phyloP scores from a whole-genome alignment of 2,329 filamentous ascomycete genomes.

The Aspergillus pseudoviridinutans region DNA sequence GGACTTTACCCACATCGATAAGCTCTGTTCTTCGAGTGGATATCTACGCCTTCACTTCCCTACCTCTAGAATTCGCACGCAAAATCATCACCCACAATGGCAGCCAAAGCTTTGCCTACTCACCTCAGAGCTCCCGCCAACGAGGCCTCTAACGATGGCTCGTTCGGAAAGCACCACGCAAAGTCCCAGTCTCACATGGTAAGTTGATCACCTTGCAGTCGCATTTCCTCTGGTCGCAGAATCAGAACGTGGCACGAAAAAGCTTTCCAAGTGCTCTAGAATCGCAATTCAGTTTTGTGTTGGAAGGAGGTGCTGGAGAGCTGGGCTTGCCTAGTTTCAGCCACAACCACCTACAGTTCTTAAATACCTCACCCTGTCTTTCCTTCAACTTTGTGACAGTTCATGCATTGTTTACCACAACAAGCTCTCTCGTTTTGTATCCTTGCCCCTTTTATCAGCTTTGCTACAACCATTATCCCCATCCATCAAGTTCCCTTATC shows the following conservation, averaged over 20 bases:
- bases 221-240: not conserved
- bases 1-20: not conserved
- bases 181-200: slow-evolving; percentile 56
- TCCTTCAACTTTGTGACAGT: not conserved
- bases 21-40: not conserved
- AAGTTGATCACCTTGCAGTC: slow-evolving; percentile 27
- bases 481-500: not conserved
- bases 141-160: slow-evolving; percentile 30
- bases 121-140: slow-evolving; percentile 68
- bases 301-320: not conserved
- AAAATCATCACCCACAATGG: slow-evolving; percentile 51
- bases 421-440: not conserved
- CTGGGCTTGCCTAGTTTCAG: not conserved
- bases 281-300: not conserved
- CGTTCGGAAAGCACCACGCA: slow-evolving; percentile 49
- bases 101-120: slow-evolving; percentile 72
- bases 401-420: not conserved
- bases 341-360: not conserved
- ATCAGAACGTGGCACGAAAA: not conserved
- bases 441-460: not conserved
- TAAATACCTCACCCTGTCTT: not conserved
- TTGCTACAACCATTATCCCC: not conserved
- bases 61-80: not conserved
- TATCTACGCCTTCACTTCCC: not conserved
- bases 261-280: not conserved